A percentile compares a stretch with the other conserved stretches of the same genome.
Evolutionary conservation across 768 basidiomycete species (phyloP).

Genomic region (Agaricus sinodeliciosus): DNA sequence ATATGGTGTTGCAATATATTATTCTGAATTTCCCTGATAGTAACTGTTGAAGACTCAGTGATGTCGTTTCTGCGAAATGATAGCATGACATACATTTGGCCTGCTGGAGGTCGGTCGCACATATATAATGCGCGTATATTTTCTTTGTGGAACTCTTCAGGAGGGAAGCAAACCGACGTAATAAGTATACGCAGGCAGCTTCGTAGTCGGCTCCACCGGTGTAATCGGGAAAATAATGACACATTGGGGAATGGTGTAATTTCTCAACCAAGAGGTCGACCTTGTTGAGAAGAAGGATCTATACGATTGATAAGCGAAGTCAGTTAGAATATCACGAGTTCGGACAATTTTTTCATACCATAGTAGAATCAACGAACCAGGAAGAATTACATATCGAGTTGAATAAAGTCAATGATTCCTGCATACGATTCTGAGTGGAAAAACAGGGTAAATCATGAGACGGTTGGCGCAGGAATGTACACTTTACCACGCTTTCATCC

Average conservation of each 20-base stretch:
- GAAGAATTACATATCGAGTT: conserved; percentile 92
- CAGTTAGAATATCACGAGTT: background rate
- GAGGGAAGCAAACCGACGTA: background rate
- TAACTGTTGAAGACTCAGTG: too few species aligned
- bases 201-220: background rate
- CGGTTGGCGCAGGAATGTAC: background rate
- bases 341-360: conserved; percentile 33
- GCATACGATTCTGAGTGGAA: conserved; percentile 73
- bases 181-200: background rate
- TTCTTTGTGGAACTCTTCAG: background rate
- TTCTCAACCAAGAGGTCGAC: background rate
- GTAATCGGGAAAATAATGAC: background rate
- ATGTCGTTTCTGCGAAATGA: too few species aligned
- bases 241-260: background rate
- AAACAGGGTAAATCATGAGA: background rate
- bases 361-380: conserved; percentile 86
- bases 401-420: conserved; percentile 85
- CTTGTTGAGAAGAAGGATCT: conserved; percentile 18
- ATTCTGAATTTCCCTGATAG: too few species aligned
- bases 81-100: background rate
- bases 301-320: background rate
- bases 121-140: background rate
- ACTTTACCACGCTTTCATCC: background rate
- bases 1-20: too few species aligned
- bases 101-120: background rate